Evolutionary conservation across 345 rosid genomes (phyloP).

Genomic region (Raphanus sativus): DNA sequence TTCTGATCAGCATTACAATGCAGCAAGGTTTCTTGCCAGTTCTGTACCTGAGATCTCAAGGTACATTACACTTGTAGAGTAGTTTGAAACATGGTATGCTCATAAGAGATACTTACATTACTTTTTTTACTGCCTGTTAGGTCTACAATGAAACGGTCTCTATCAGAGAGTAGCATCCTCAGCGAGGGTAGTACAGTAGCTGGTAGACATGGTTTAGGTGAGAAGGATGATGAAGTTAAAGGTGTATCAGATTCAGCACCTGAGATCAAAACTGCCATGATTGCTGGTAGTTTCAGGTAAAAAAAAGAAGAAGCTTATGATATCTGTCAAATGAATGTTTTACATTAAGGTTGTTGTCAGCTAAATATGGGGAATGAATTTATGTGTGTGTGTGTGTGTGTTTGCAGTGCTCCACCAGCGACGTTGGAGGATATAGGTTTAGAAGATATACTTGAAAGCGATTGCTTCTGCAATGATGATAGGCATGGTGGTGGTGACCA

Average conservation of each 20-base stretch:
- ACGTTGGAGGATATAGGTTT: conserved; percentile 42
- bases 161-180: conserved; percentile 78
- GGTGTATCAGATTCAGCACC: conserved; percentile 66
- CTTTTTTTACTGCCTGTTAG: not conserved
- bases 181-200: conserved; percentile 45
- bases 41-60: conserved; percentile 47
- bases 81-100: not conserved
- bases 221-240: conserved; percentile 41
- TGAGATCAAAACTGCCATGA: conserved; percentile 47
- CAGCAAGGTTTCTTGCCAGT: conserved; percentile 51
- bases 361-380: conserved; percentile 24
- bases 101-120: conserved; percentile 15
- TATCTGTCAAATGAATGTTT: not conserved
- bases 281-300: conserved; percentile 54
- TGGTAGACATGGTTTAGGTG: conserved; percentile 41
- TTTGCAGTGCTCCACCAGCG: conserved; percentile 49
- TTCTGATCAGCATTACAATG: conserved; percentile 68
- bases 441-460: conserved; percentile 46
- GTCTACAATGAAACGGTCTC: conserved; percentile 59
- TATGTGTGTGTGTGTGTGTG: conserved; percentile 11
- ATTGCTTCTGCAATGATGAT: conserved; percentile 47
- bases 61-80: conserved; percentile 29
- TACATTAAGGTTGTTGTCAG: conserved; percentile 9
- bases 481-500: conserved; percentile 44
- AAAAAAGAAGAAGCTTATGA: not conserved